Evolutionary conservation across 1,139 yeast genomes (phyloP), one percentile per base, ranked within the genome.

Genomic region (Hanseniaspora uvarum): DNA sequence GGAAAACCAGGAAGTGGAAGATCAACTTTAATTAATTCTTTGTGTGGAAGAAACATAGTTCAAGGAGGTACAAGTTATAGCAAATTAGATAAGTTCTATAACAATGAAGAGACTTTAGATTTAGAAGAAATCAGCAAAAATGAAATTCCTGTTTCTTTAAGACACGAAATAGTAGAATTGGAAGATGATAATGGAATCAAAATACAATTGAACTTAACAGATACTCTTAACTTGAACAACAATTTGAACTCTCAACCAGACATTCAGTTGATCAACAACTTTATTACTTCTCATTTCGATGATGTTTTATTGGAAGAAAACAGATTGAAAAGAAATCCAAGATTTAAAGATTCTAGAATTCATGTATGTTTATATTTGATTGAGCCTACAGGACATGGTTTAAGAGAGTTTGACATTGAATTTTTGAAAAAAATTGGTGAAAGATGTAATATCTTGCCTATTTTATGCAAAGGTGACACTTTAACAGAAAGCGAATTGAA

Each of bases 231-330:
- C 1, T 83, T 81, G 66, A 92, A 89, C 16, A 86, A 80, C 59
- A 81, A 84, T 46, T 69, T 83, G 60, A 82, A 83, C 63, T 83
- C 83, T 64, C 79, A 80, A 51, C 61, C 73, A 56, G 75, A 72
- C 65, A 83, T 83, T 64, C 75, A 73, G 50, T 77, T 83, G 58
- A 78, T 84, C 58, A 83, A 81, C 52, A 86, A 82, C 64, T 83
- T 79, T 63, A 72, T 84, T 59, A 82, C 81, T 62, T 87, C 82
- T 64, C 92, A 84, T 66, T 83, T 82, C 65, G 98, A 92, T 68
- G 87, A 85, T 61, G 94, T 89, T 40, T 76, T 92, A 60, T 82
- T 86, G 14, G 97, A 92, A 68, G 97, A 92, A 67, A 83, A 94
- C 18, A 78, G 95, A 59, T 86, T 92, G 60, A 81, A 86, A 69